A percentile compares a stretch with the other conserved stretches of the same genome.
phyloP scores from a whole-genome alignment of 176 grass and related monocot species.

The Tillandsia fasciculata region DNA sequence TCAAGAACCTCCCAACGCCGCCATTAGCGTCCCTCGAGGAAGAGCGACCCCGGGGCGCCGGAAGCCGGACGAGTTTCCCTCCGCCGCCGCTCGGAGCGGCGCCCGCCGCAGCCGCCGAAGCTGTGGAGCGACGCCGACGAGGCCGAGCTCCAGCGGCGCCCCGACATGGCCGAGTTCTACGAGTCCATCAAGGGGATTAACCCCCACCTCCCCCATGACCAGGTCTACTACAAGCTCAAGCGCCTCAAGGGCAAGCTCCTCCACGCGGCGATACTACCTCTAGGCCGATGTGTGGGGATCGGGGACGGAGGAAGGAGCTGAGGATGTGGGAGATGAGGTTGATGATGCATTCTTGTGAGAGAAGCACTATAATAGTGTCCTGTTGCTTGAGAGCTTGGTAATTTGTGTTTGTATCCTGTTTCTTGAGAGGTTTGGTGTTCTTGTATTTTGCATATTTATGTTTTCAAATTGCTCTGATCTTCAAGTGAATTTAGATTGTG shows the following conservation, averaged over 20 bases:
- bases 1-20: constrained; percentile 7
- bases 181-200: constrained; percentile 36
- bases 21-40: constrained; percentile 17
- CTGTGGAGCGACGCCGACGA: constrained; percentile 56
- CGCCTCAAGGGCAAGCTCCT: constrained; percentile 80
- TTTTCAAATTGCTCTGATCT: too few species aligned
- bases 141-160: constrained; percentile 34
- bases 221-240: constrained; percentile 85
- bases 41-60: constrained; percentile 28
- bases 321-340: constrained; percentile 23
- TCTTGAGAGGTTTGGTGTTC: too few species aligned
- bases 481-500: too few species aligned
- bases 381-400: too few species aligned
- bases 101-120: constrained; percentile 17
- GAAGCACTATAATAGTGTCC: too few species aligned
- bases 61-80: constrained; percentile 25
- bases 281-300: constrained; percentile 49
- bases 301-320: constrained; percentile 9
- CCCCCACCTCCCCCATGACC: constrained; percentile 40
- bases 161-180: constrained; percentile 37
- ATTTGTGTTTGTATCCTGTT: too few species aligned
- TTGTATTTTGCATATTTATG: too few species aligned
- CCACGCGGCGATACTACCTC: constrained; percentile 31
- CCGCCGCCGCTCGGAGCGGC: not conserved
- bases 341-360: not conserved